Evolutionary conservation across 805 yeast species (phyloP).

Genomic region (Lipomyces sp.): DNA sequence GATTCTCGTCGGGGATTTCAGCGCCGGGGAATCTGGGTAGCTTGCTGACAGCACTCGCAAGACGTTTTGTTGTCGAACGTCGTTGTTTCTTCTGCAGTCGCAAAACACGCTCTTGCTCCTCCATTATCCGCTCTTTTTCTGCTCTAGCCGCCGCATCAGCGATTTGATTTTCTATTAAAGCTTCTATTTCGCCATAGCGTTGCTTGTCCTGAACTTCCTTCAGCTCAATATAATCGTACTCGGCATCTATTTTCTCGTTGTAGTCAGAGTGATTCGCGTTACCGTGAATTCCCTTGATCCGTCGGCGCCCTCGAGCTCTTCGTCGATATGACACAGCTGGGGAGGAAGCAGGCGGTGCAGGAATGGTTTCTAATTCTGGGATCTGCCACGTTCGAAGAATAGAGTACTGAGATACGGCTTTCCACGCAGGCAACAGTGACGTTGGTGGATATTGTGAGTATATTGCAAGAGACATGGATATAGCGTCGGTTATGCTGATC

Average conservation of each 20-base stretch:
- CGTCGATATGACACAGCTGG: background rate
- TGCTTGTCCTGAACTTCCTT: conserved; percentile 22
- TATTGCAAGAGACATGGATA: conserved; percentile 38
- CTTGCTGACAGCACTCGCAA: background rate
- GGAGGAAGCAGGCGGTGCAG: background rate
- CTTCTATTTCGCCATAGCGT: conserved; percentile 16
- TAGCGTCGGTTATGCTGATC: conserved; percentile 35
- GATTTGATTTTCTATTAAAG: conserved; percentile 16
- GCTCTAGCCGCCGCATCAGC: conserved; percentile 20
- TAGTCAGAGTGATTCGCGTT: background rate
- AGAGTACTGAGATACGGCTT: conserved; percentile 43
- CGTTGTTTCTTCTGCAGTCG: conserved; percentile 5
- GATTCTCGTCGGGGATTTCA: background rate
- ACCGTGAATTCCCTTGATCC: background rate
- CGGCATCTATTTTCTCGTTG: conserved; percentile 14
- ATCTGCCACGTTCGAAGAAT: conserved; percentile 42
- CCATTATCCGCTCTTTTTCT: conserved; percentile 8
- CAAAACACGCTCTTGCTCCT: conserved; percentile 13
- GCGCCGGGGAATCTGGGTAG: conserved; percentile 1
- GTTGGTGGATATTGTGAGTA: conserved; percentile 37
- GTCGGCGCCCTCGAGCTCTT: background rate
- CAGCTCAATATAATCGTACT: conserved; percentile 32
- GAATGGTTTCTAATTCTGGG: conserved; percentile 5
- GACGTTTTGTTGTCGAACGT: conserved; percentile 7
- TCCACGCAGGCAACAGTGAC: conserved; percentile 37